A percentile compares a stretch with the other conserved stretches of the same genome.
Conservation (phyloP, 2,329 filamentous ascomycete species). For the Davidsoniella virescens region DNA sequence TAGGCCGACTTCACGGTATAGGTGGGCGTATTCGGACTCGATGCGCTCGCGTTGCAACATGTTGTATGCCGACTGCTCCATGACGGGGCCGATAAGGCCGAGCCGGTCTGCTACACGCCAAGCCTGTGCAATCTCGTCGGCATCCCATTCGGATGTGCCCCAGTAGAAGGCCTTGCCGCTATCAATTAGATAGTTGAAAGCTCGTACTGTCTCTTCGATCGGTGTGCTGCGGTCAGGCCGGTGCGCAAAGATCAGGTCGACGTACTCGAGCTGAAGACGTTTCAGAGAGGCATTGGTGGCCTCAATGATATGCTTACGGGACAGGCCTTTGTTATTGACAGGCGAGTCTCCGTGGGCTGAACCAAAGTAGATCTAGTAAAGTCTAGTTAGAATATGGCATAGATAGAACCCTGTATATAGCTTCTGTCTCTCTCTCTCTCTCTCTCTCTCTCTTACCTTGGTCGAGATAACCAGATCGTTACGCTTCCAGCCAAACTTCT, state of each 20-base stretch:
- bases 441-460: conserved; percentile 24
- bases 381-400: neutral
- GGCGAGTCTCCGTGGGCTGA: conserved; percentile 40
- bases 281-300: conserved; percentile 43
- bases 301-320: conserved; percentile 54
- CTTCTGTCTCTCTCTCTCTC: too few species aligned
- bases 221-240: conserved; percentile 50
- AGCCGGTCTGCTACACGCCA: conserved; percentile 44
- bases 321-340: conserved; percentile 52
- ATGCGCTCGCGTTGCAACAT: conserved; percentile 44
- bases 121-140: conserved; percentile 47
- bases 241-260: conserved; percentile 55
- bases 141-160: conserved; percentile 53
- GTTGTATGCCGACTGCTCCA: conserved; percentile 54
- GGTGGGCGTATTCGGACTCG: conserved; percentile 43
- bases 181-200: conserved; percentile 54
- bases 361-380: conserved; percentile 40
- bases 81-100: conserved; percentile 43
- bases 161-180: conserved; percentile 54
- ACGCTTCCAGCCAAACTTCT: conserved; percentile 43
- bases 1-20: conserved; percentile 43
- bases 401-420: neutral
- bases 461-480: conserved; percentile 46
- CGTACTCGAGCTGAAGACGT: conserved; percentile 42
- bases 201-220: conserved; percentile 54